phyloP scores from a whole-genome alignment of 768 basidiomycete genomes.

The Tricholomella constricta region DNA sequence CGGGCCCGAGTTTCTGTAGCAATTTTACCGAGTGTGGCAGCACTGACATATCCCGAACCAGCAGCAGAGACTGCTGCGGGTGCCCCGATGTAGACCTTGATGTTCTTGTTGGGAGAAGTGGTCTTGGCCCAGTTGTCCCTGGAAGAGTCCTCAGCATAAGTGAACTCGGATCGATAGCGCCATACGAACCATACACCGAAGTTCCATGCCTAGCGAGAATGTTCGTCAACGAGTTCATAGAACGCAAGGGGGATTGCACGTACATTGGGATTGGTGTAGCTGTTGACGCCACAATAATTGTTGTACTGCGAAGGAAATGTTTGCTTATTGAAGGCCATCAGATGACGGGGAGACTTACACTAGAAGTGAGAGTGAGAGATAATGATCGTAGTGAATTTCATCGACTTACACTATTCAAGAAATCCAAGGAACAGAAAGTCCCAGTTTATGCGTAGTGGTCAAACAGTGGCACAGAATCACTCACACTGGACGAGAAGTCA shows the following conservation, averaged over 20 bases:
- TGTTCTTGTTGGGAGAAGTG: constrained; percentile 55
- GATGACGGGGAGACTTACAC: constrained; percentile 5
- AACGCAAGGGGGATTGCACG: constrained; percentile 1
- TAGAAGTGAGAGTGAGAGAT: not conserved
- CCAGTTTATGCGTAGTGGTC: too few species aligned
- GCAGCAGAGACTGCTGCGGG: constrained; percentile 59
- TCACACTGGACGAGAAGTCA: constrained; percentile 10
- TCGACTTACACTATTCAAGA: constrained; percentile 10
- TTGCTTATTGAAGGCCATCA: not conserved
- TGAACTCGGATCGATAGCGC: not conserved
- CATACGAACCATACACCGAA: constrained; percentile 50
- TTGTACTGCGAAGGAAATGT: constrained; percentile 29
- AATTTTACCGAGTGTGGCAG: constrained; percentile 46
- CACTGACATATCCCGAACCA: constrained; percentile 55
- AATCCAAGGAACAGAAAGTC: not conserved
- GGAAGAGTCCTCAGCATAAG: not conserved
- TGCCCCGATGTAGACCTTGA: constrained; percentile 67
- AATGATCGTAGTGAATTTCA: not conserved
- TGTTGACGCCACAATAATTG: constrained; percentile 37
- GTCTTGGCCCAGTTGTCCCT: constrained; percentile 70
- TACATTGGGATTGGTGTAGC: constrained; percentile 54
- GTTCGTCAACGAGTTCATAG: constrained; percentile 3
- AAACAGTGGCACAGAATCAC: not conserved
- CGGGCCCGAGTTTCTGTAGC: constrained; percentile 50
- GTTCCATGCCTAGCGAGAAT: constrained; percentile 55